Base-by-base conservation (phyloP, 805 yeast species). In the Saccharomycopsis olivae region DNA sequence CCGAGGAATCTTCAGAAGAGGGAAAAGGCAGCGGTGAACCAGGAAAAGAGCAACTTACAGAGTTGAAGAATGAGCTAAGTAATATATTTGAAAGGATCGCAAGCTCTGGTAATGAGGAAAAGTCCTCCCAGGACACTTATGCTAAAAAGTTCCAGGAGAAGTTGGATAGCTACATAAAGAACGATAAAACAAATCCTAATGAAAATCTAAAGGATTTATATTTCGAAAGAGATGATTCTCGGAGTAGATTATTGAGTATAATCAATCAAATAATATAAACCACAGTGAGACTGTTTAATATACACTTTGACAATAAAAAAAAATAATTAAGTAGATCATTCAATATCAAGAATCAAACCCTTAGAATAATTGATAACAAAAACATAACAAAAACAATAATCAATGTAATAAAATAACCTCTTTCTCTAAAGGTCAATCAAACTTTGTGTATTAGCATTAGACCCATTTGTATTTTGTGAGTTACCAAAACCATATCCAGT, bases 401-500 rank as follows among this genome's bases (percentile, higher is more conserved):
- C 10, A 10, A 23, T 8, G 6, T 23, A 23, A 23, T 23, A 8
- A 8, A 10, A 23, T 23, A 23, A 23, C 6, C 25, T 10, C 25
- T 23, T 23, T 8, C 25, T 23, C 30, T 38, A 44, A 18, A 44
- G 39, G 29, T 45, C 48, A 33, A 45, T 45, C 38, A 45, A 45
- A 30, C 40, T 40, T 23, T 28, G 34, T 2, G 40, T 20, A 18
- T 38, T 38, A 19, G 40, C 41, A 21, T 35, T 18, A 24, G 19
- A 29, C 16, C 36, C 33, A 25, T 36, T 35, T 38, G 31, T 44
- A 45, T 29, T 43, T 43, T 36, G 49, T 47, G 78, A 85, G 51
- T 87, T 88, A 36, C 96, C 96, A 60, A 88, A 88, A 1, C 97
- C 97, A 55, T 76, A 87, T 2, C 97, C 97, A 2, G 97, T 88